Conservation (phyloP, 1,284 basidiomycete species). For the Leccinum subrobustum region DNA sequence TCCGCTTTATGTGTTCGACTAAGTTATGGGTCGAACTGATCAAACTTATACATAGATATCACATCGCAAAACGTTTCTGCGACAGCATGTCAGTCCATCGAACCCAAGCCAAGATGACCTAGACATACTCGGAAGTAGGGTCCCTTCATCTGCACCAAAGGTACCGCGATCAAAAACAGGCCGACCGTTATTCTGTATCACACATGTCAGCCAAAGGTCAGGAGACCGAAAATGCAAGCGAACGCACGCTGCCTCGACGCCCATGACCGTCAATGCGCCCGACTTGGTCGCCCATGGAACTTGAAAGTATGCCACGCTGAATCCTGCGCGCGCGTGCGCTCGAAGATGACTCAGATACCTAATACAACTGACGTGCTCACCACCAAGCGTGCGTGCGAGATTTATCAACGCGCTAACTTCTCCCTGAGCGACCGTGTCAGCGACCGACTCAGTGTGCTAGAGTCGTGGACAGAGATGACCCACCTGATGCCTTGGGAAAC, state of each 20-base stretch:
- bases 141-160: no score
- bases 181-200: not conserved
- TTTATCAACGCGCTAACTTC: constrained; percentile 56
- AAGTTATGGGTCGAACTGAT: no score
- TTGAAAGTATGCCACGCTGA: constrained; percentile 57
- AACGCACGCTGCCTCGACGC: constrained; percentile 47
- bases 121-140: no score
- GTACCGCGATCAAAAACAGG: no score
- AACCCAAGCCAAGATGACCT: no score
- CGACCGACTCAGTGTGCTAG: not conserved
- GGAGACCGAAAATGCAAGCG: not conserved
- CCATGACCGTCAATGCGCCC: constrained; percentile 48
- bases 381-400: constrained; percentile 49
- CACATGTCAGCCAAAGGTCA: not conserved
- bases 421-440: constrained; percentile 33
- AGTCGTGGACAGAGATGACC: not conserved
- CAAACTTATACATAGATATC: no score
- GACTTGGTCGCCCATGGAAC: constrained; percentile 51
- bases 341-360: not conserved
- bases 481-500: constrained; percentile 39
- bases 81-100: no score
- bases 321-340: constrained; percentile 27
- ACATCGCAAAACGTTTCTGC: no score
- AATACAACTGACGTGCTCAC: constrained; percentile 9
- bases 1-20: no score